Base-by-base conservation (phyloP, 306 rosid genomes). In the Senna siamea region DNA sequence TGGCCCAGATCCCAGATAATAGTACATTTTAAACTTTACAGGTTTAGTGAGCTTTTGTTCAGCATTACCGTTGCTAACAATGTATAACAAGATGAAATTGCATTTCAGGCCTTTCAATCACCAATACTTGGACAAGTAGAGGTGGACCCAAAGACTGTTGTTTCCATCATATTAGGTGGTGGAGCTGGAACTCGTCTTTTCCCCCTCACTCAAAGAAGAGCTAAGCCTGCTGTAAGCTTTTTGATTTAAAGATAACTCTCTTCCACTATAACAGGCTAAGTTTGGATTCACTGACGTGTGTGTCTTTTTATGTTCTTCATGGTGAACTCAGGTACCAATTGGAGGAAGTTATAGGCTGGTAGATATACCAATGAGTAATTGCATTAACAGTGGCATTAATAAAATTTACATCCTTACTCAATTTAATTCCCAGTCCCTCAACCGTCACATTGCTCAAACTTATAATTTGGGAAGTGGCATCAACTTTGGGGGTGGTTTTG, bases 101-200 rank as follows among this genome's bases (percentile, higher is more conserved):
- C 44, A 54, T 78, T 71, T 62, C 79, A 85, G 88, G 79, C 86
- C 64, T 59, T 81, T 57, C 85, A 81, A 67, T 75, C 85, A 48
- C 78, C 88, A 55, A 18, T 40, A 48, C 41, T 78, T 38, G 78
- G 77, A 60, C 72, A 73, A 65, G 54, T 11, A 60, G 72, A 81
- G 46, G 78, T 81, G 46, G 69, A 81, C 48, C 83, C 88, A 6
- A 85, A 81, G 58, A 81, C 81, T 17, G 81, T 85, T 71, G 84
- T 83, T 34, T 81, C 86, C 13, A 85, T 85, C 75, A 85, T 85
- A 75, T 81, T 85, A 72, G 83, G 88, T 19, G 88, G 88, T 66
- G 88, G 88, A 66, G 88, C 86, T 17, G 88, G 88, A 66, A 85
- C 85, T 60, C 88, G 88, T 41, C 72, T 85, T 22, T 85, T 81